Base-by-base conservation (phyloP, 148 eudicot genomes). In the Oxyria digyna region DNA sequence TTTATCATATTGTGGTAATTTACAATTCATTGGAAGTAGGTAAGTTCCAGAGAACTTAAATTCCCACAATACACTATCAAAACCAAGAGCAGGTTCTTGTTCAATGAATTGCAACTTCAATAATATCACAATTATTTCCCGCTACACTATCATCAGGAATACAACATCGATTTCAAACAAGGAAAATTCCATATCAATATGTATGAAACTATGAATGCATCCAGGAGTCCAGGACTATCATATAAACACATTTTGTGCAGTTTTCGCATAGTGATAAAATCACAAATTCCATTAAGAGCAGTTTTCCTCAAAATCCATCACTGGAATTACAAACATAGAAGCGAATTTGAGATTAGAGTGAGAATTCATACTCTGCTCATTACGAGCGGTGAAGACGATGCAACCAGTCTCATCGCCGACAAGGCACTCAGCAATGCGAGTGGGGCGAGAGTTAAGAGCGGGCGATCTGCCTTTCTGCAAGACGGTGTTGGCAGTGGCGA, bases 371-470 rank as follows among this genome's bases (percentile, higher is more conserved):
- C 87, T 84, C 79, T 84, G 87, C 4, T 84, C 80, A 8, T 84
- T 84, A 8, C 85, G 78, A 4, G 87, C 85, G 40, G 88, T 82
- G 75, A 84, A 84, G 46, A 84, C 72, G 54, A 84, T 73, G 10
- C 72, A 26, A 10, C 74, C 85, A 12, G 85, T 81, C 27, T 84
- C 82, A 8, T 84, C 85, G 5, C 84, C 85, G 42, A 82, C 69
- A 43, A 82, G 43, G 37, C 88, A 82, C 67, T 84, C 85, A 11
- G 82, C 76, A 46, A 84, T 81, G 52, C 83, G 78, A 23, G 81
- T 62, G 42, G 74, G 69, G 4, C 83, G 81, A 45, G 62, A 69
- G 64, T 70, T 67, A 50, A 21, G 73, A 17, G 78, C 33, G 46
- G 42, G 71, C 12, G 80, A 48, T 38, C 78, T 69, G 32, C 77